Conservation (phyloP, 805 yeast genomes). For the Ogataea degrootiae region DNA sequence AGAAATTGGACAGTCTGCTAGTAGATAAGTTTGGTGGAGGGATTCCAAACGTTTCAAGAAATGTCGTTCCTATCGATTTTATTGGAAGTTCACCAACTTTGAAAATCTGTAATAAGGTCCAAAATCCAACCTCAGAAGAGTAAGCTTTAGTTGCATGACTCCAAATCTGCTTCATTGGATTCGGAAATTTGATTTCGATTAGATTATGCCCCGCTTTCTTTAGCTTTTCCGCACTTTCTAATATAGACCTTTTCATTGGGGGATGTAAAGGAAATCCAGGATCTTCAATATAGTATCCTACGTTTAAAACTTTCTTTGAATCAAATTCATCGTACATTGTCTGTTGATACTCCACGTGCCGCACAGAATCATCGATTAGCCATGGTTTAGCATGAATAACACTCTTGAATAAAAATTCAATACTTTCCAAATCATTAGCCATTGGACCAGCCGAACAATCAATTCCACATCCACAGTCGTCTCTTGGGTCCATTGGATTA, state of each 20-base stretch:
- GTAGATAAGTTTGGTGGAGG: slow-evolving; percentile 6
- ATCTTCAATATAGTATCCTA: slow-evolving; percentile 50
- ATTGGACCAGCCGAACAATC: slow-evolving; percentile 43
- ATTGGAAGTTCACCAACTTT: slow-evolving; percentile 8
- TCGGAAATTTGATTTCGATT: slow-evolving; percentile 24
- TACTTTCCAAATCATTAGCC: slow-evolving; percentile 42
- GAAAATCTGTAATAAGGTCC: neutral
- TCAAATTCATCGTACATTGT: slow-evolving; percentile 17
- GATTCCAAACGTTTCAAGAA: slow-evolving; percentile 2
- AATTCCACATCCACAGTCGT: slow-evolving; percentile 24
- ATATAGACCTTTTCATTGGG: slow-evolving; percentile 43
- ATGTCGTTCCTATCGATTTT: slow-evolving; percentile 1
- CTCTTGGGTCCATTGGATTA: slow-evolving; percentile 20
- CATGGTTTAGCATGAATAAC: slow-evolving; percentile 19
- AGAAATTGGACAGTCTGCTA: neutral
- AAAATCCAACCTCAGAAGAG: neutral
- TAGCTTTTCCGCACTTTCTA: slow-evolving; percentile 24
- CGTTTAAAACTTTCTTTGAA: slow-evolving; percentile 33
- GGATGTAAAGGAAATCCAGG: slow-evolving; percentile 53
- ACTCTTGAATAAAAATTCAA: slow-evolving; percentile 42
- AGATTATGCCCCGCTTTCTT: slow-evolving; percentile 41
- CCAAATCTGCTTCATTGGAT: neutral
- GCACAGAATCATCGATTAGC: slow-evolving; percentile 44
- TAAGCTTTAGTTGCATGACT: neutral
- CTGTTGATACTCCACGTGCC: slow-evolving; percentile 40